phyloP scores from a whole-genome alignment of 2,329 filamentous ascomycete species.

The Xylariaceae sp. region DNA sequence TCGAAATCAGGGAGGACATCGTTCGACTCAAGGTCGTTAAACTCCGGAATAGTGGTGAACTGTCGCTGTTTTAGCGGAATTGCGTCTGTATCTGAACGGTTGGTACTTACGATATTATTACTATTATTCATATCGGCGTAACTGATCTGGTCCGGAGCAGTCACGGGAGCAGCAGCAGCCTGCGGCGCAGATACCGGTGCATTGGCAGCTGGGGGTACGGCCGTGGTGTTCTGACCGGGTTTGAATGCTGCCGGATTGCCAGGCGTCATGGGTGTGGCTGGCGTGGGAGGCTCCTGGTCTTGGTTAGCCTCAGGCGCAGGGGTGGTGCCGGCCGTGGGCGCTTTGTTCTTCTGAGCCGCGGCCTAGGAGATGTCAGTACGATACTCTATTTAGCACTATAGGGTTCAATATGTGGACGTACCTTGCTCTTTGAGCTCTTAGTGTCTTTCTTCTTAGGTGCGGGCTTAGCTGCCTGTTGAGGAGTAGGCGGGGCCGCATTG shows the following conservation, averaged over 20 bases:
- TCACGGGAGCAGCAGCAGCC: constrained; percentile 39
- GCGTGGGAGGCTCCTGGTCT: constrained; percentile 55
- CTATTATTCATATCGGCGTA: constrained; percentile 41
- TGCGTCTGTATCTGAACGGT: background rate
- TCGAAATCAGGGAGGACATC: constrained; percentile 64
- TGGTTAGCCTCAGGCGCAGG: constrained; percentile 51
- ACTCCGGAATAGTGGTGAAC: constrained; percentile 43
- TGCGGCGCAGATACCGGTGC: constrained; percentile 42
- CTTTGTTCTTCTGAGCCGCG: constrained; percentile 56
- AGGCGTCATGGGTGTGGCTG: constrained; percentile 60
- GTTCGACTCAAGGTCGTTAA: constrained; percentile 46
- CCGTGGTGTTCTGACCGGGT: constrained; percentile 40
- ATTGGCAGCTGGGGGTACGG: constrained; percentile 36
- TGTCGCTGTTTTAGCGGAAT: constrained; percentile 23
- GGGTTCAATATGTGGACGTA: constrained; percentile 34
- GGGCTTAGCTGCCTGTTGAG: constrained; percentile 65
- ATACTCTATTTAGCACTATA: constrained; percentile 6
- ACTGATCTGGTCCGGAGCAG: constrained; percentile 45
- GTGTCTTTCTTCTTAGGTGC: constrained; percentile 72
- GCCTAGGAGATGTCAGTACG: constrained; percentile 38
- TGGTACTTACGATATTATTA: constrained; percentile 40
- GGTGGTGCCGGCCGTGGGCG: constrained; percentile 50
- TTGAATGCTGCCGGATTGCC: constrained; percentile 46
- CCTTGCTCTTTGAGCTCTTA: constrained; percentile 63
- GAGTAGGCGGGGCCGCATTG: constrained; percentile 68